Evolutionary conservation across 1,139 yeast genomes (phyloP).

Genomic region (Pichia sp.): DNA sequence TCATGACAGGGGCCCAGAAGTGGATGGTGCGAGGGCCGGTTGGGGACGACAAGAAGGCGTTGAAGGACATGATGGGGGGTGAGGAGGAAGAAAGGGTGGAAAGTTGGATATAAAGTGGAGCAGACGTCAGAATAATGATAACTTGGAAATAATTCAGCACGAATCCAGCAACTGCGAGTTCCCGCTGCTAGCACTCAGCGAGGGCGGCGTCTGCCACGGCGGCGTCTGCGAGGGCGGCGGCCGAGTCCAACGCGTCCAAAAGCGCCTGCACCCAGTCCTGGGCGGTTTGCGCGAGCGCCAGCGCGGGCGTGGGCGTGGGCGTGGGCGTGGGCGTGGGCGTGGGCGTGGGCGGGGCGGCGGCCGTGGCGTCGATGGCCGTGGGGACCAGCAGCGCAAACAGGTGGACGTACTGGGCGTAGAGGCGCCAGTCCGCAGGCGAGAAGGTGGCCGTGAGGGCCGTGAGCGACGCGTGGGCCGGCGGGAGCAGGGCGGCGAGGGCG

Average conservation of each 20-base stretch:
- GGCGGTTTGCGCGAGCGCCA: neutral
- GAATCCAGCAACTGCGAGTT: neutral
- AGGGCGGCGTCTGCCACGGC: neutral
- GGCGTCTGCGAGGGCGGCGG: neutral
- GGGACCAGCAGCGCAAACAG: neutral
- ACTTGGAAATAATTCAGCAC: neutral
- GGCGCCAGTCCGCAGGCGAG: neutral
- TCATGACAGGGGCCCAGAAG: slow-evolving; percentile 73
- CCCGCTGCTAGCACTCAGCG: neutral
- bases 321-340: neutral
- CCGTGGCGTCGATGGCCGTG: neutral
- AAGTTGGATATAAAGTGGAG: neutral
- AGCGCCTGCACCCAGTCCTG: neutral
- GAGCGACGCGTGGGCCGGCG: neutral
- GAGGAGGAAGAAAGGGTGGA: neutral
- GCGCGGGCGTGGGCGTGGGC: neutral
- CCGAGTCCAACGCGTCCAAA: neutral
- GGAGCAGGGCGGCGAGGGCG: neutral
- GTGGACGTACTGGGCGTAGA: neutral
- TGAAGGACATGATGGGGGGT: slow-evolving; percentile 41
- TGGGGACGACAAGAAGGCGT: slow-evolving; percentile 68
- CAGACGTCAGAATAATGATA: neutral
- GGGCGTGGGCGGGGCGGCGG: neutral
- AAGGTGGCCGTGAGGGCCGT: neutral
- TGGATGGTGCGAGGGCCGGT: slow-evolving; percentile 96